Evolutionary conservation across 495 filamentous ascomycete species (phyloP).

Genomic region (Aspergillus baeticus): DNA sequence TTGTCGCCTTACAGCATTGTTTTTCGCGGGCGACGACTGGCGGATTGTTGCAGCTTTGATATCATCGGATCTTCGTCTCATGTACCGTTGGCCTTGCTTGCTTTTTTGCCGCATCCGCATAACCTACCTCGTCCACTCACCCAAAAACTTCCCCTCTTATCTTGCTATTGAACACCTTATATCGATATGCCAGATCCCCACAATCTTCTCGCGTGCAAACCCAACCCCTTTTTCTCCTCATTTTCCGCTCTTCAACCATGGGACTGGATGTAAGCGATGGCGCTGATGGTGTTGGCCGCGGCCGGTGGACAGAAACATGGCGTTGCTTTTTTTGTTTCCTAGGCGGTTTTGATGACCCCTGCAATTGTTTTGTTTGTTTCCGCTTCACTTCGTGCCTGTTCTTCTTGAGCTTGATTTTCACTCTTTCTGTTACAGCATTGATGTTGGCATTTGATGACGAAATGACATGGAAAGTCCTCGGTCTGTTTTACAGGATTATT

Average conservation of each 20-base stretch:
- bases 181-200: not conserved
- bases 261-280: slow-evolving; percentile 32
- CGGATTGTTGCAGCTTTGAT: slow-evolving; percentile 8
- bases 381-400: not conserved
- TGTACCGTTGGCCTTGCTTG: slow-evolving; percentile 19
- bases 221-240: not conserved
- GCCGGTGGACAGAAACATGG: slow-evolving; percentile 22
- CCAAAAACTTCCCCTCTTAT: not conserved
- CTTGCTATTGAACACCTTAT: not conserved
- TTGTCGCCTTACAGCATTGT: slow-evolving; percentile 27
- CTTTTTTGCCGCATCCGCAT: slow-evolving; percentile 6
- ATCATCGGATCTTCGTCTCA: slow-evolving; percentile 23
- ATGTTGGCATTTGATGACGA: slow-evolving; percentile 21
- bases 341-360: slow-evolving; percentile 2
- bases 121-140: not conserved
- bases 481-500: slow-evolving; percentile 2
- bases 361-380: slow-evolving; percentile 1
- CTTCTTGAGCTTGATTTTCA: not conserved
- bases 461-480: slow-evolving; percentile 18
- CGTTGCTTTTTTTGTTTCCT: slow-evolving; percentile 18
- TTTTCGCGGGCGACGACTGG: slow-evolving; percentile 19
- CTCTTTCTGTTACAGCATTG: not conserved
- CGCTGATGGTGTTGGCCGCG: slow-evolving; percentile 40
- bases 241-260: slow-evolving; percentile 15
- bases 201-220: not conserved